Base-by-base conservation (phyloP, 176 grass and related monocot species). In the Oryza coarctata region DNA sequence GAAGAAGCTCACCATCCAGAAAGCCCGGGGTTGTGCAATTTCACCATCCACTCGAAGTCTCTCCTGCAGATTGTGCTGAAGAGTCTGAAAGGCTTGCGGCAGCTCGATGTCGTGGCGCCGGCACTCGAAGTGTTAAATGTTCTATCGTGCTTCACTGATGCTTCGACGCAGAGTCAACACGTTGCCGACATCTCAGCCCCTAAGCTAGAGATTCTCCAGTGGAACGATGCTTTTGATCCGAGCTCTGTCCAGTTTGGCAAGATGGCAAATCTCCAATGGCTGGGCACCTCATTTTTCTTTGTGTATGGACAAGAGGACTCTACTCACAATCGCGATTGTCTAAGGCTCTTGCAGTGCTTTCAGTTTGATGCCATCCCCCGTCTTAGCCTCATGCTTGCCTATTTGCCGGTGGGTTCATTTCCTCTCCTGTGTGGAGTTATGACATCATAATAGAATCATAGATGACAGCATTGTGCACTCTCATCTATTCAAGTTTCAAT, bases 41-140 rank as follows among this genome's bases (percentile, higher is more conserved):
- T 87, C 78, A 36, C 27, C n/a, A 82, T 82, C 39, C 8, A 22
- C 12, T 87, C 79, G 0, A 17, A 81, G n/a, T 41, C 70, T 43
- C 77, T 87, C 10, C 36, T 58, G 9, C 2, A 80, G 26, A 6
- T 86, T 6, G 1, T 43, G 49, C 49, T 87, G 0, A 12, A 0
- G 6, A 0, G n/a, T 15, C 15, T 87, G 40, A 15, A 20, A 26
- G 78, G 15, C 10, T 13, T 82, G 71, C 34, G 10, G 63, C 63
- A 29, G 49, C 27, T 87, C 63, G 38, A 49, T 15, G 15, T 87
- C 18, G 49, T 76, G 49, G 71, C 85, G 5, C 71, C 63, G 3
- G 28, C 10, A 12, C 67, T 80, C 25, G 5, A 40, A n/a, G 18
- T 17, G 27, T 23, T 86, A 2, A 11, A 1, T 10, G 20, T 73